These are phyloP conservation scores for Starmerella davenportii DNA, from an alignment of 805 yeast species.

Conservation along the genomic window DNA sequence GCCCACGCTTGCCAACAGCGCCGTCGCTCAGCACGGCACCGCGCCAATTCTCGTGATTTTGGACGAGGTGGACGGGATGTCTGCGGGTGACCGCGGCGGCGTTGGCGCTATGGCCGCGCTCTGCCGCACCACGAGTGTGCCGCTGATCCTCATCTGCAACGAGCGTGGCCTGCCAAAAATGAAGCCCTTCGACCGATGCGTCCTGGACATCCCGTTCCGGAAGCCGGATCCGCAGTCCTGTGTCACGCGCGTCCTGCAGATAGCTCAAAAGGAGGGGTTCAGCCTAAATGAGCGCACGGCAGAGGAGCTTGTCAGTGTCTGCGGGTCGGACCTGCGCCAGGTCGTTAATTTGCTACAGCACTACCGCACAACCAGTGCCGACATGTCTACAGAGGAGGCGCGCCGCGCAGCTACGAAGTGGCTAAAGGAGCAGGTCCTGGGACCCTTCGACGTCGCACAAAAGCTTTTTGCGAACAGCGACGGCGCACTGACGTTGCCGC, in stretches of 20 bases:
- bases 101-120: slow-evolving; percentile 83
- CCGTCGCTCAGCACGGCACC: slow-evolving; percentile 49
- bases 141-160: slow-evolving; percentile 83
- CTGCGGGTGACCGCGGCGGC: slow-evolving; percentile 97
- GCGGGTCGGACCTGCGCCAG: slow-evolving; percentile 85
- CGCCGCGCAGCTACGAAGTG: slow-evolving; percentile 46
- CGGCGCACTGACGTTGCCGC: slow-evolving; percentile 35
- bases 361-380: slow-evolving; percentile 53
- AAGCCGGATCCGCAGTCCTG: slow-evolving; percentile 74
- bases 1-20: slow-evolving; percentile 58
- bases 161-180: slow-evolving; percentile 84
- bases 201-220: slow-evolving; percentile 66
- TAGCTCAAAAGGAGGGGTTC: slow-evolving; percentile 69
- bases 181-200: slow-evolving; percentile 81
- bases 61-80: slow-evolving; percentile 99
- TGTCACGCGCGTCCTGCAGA: slow-evolving; percentile 71
- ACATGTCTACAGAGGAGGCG: slow-evolving; percentile 46
- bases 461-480: slow-evolving; percentile 33
- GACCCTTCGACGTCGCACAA: slow-evolving; percentile 79
- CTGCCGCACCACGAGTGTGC: slow-evolving; percentile 70
- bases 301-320: slow-evolving; percentile 67
- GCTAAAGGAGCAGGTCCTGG: slow-evolving; percentile 78
- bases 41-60: slow-evolving; percentile 64
- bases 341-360: slow-evolving; percentile 79
- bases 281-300: slow-evolving; percentile 63